Evolutionary conservation across 1,284 basidiomycete genomes (phyloP).

Genomic region (Peniophora sp.): DNA sequence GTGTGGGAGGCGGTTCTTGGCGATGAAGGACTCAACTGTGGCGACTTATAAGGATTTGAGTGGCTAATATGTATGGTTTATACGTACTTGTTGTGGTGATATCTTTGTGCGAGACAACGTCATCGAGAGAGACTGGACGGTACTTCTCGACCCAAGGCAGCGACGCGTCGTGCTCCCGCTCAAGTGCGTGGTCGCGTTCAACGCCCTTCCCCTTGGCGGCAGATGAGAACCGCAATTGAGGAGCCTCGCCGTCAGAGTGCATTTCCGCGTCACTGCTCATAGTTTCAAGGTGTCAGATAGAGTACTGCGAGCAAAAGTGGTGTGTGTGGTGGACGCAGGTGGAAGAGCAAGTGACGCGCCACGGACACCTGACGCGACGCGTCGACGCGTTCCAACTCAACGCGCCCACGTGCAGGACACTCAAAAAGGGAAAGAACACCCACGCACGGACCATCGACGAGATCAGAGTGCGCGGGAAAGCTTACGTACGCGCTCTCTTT

Average conservation of each 20-base stretch:
- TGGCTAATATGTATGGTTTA: background rate
- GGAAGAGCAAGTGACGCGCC: conserved; percentile 3
- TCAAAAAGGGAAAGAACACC: conserved; percentile 1
- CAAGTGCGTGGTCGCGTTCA: conserved; percentile 21
- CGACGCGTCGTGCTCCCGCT: conserved; percentile 46
- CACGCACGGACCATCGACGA: conserved; percentile 40
- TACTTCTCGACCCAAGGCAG: conserved; percentile 94
- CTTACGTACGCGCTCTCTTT: conserved; percentile 14
- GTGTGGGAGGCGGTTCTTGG: conserved; percentile 91
- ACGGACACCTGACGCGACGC: conserved; percentile 4
- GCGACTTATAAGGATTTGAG: conserved; percentile 4
- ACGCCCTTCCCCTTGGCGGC: conserved; percentile 68
- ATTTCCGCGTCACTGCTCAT: conserved; percentile 57
- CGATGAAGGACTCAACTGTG: conserved; percentile 92
- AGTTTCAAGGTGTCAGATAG: background rate
- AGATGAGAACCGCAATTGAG: conserved; percentile 8
- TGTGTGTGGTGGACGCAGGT: conserved; percentile 2
- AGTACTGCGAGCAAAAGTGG: background rate
- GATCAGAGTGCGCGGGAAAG: background rate
- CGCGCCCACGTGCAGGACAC: background rate
- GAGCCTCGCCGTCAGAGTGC: conserved; percentile 38
- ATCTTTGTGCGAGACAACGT: conserved; percentile 92
- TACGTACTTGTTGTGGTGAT: conserved; percentile 85
- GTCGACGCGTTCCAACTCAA: background rate
- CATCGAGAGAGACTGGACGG: conserved; percentile 78